These are phyloP conservation scores for Phtheirospermum japonicum DNA, from an alignment of 257 asterid genomes.

Conservation along the genomic window DNA sequence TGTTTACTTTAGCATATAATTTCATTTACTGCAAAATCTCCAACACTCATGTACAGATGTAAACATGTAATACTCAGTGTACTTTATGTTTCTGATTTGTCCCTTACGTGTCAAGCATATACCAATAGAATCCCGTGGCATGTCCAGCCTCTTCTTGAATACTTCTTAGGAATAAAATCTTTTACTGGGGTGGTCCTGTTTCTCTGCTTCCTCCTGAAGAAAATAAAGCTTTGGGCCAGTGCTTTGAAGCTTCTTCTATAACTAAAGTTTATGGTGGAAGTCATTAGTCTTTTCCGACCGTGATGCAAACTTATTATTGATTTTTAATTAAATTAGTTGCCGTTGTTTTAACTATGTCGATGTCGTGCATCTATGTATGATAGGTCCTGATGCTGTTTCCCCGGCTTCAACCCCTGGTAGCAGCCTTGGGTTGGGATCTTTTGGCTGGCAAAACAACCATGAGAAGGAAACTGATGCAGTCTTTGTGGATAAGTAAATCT, in stretches of 20 bases:
- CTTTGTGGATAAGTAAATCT: slow-evolving; percentile 91
- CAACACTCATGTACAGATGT: neutral
- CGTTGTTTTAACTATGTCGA: slow-evolving; percentile 20
- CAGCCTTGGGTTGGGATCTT: slow-evolving; percentile 98
- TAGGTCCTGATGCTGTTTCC: slow-evolving; percentile 86
- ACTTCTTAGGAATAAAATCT: slow-evolving; percentile 8
- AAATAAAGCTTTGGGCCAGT: slow-evolving; percentile 11
- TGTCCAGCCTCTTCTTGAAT: slow-evolving; percentile 5
- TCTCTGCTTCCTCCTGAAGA: slow-evolving; percentile 22
- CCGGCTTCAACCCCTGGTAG: slow-evolving; percentile 91
- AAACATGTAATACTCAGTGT: slow-evolving; percentile 12
- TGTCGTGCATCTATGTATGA: slow-evolving; percentile 24
- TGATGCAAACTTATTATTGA: slow-evolving; percentile 22
- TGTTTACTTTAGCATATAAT: slow-evolving; percentile 19
- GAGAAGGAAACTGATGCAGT: slow-evolving; percentile 84
- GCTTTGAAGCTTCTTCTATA: slow-evolving; percentile 21
- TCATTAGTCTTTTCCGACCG: slow-evolving; percentile 20
- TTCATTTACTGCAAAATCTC: slow-evolving; percentile 1
- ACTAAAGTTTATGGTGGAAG: slow-evolving; percentile 18
- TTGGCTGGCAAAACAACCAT: slow-evolving; percentile 76
- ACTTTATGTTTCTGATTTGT: slow-evolving; percentile 12
- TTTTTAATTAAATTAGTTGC: slow-evolving; percentile 13
- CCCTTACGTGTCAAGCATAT: slow-evolving; percentile 11
- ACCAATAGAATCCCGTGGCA: slow-evolving; percentile 9
- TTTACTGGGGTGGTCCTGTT: slow-evolving; percentile 22